A percentile compares a stretch with the other conserved stretches of the same genome.
Conservation (phyloP, 805 yeast species). For the Komagataella kurtzmanii region DNA sequence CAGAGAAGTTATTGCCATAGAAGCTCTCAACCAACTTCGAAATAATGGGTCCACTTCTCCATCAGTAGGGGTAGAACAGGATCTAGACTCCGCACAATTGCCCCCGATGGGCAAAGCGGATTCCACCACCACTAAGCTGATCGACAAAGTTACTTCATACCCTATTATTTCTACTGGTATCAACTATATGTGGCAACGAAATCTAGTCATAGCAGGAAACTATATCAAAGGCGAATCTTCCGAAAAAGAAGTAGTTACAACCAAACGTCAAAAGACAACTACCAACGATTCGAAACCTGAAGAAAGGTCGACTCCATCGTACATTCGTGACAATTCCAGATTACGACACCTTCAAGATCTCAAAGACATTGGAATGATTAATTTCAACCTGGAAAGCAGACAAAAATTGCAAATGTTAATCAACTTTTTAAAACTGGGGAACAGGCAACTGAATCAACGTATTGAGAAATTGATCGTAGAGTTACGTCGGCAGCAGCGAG, state of each 20-base stretch:
- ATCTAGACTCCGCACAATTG: background rate
- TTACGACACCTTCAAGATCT: slow-evolving; percentile 4
- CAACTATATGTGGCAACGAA: slow-evolving; percentile 21
- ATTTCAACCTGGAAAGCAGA: slow-evolving; percentile 47
- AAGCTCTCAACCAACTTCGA: background rate
- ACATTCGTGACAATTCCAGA: background rate
- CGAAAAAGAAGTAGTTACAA: background rate
- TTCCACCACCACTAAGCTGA: slow-evolving; percentile 9
- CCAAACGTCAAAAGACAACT: slow-evolving; percentile 4
- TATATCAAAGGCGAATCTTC: slow-evolving; percentile 5
- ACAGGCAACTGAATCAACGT: slow-evolving; percentile 56
- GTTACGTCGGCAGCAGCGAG: slow-evolving; percentile 13
- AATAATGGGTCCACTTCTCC: background rate
- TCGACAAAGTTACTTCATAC: slow-evolving; percentile 21
- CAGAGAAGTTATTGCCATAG: background rate
- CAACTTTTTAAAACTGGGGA: slow-evolving; percentile 70
- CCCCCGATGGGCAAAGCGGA: background rate
- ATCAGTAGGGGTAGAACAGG: background rate
- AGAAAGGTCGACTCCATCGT: background rate
- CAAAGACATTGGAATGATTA: slow-evolving; percentile 19
- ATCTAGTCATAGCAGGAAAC: slow-evolving; percentile 15
- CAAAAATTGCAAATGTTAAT: slow-evolving; percentile 67
- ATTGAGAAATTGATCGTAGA: slow-evolving; percentile 34
- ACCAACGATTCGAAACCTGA: slow-evolving; percentile 6
- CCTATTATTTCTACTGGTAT: slow-evolving; percentile 22